phyloP scores from a whole-genome alignment of 108 stramenopile genomes.

The Pseudonitzschia delicatissima region DNA sequence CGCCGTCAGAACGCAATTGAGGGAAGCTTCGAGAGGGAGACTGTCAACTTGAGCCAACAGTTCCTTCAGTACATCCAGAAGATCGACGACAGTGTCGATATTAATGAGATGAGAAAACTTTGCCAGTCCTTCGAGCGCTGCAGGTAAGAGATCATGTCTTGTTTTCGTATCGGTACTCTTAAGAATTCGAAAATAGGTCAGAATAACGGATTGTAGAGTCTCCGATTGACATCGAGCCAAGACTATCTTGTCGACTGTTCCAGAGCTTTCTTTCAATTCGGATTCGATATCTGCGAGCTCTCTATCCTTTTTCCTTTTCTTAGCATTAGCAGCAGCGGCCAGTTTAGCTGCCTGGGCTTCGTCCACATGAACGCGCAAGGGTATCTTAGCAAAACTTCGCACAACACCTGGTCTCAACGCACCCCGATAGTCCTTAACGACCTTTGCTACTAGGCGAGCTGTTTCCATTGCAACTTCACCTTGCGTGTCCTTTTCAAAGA shows the following conservation, averaged over 20 bases:
- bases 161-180: slow-evolving; percentile 45
- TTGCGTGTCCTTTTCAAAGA: slow-evolving; percentile 71
- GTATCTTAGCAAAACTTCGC: slow-evolving; percentile 63
- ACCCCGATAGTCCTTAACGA: slow-evolving; percentile 59
- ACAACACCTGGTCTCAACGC: slow-evolving; percentile 61
- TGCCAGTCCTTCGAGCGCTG: slow-evolving; percentile 77
- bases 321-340: slow-evolving; percentile 55
- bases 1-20: slow-evolving; percentile 80
- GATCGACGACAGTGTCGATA: slow-evolving; percentile 75
- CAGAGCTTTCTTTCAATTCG: slow-evolving; percentile 78
- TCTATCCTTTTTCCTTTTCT: slow-evolving; percentile 64
- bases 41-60: slow-evolving; percentile 59
- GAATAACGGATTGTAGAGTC: slow-evolving; percentile 66
- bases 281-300: slow-evolving; percentile 70
- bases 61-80: slow-evolving; percentile 71
- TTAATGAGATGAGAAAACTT: slow-evolving; percentile 88
- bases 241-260: slow-evolving; percentile 71
- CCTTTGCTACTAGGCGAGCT: slow-evolving; percentile 62
- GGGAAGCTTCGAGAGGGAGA: slow-evolving; percentile 68
- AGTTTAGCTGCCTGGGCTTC: slow-evolving; percentile 83
- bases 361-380: slow-evolving; percentile 77
- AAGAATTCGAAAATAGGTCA: slow-evolving; percentile 85
- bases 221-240: slow-evolving; percentile 75
- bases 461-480: slow-evolving; percentile 84
- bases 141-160: slow-evolving; percentile 52